These are phyloP conservation scores for Yarrowia hollandica DNA, from an alignment of 805 yeast genomes.

Conservation along the genomic window DNA sequence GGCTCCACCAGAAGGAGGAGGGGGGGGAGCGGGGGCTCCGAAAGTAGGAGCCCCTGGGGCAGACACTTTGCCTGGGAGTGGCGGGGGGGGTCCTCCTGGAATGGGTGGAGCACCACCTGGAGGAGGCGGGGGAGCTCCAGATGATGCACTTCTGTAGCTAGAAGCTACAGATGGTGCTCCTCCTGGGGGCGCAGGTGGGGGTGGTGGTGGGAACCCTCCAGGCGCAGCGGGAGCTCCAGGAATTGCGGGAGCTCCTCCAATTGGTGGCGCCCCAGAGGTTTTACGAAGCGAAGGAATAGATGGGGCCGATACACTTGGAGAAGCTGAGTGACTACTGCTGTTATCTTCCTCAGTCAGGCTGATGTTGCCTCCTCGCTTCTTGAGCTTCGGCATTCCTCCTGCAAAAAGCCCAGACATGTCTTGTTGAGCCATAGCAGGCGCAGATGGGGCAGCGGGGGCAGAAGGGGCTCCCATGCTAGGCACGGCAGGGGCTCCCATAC, in stretches of 20 bases:
- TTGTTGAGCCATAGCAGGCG: slow-evolving; percentile 38
- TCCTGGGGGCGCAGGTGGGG: slow-evolving; percentile 31
- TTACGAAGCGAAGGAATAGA: slow-evolving; percentile 31
- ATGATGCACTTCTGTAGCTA: slow-evolving; percentile 1
- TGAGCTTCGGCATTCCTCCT: slow-evolving; percentile 76
- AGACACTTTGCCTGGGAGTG: slow-evolving; percentile 7
- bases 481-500: slow-evolving; percentile 32
- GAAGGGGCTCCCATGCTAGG: slow-evolving; percentile 40
- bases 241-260: slow-evolving; percentile 35
- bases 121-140: slow-evolving; percentile 30
- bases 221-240: slow-evolving; percentile 37
- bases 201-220: slow-evolving; percentile 33
- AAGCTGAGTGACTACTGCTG: slow-evolving; percentile 32
- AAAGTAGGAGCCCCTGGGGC: slow-evolving; percentile 33
- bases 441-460: slow-evolving; percentile 37
- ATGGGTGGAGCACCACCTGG: slow-evolving; percentile 33
- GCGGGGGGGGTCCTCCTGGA: slow-evolving; percentile 28
- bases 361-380: slow-evolving; percentile 46
- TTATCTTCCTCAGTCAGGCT: slow-evolving; percentile 34
- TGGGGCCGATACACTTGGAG: slow-evolving; percentile 37
- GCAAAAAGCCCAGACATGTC: slow-evolving; percentile 54
- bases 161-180: slow-evolving; percentile 21
- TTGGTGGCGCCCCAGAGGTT: slow-evolving; percentile 31
- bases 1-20: background rate
- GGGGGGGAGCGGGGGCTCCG: slow-evolving; percentile 31